A percentile compares a stretch with the other conserved stretches of the same genome.
Evolutionary conservation across 257 asterid genomes (phyloP).

Genomic region (Rubia yunnanensis): DNA sequence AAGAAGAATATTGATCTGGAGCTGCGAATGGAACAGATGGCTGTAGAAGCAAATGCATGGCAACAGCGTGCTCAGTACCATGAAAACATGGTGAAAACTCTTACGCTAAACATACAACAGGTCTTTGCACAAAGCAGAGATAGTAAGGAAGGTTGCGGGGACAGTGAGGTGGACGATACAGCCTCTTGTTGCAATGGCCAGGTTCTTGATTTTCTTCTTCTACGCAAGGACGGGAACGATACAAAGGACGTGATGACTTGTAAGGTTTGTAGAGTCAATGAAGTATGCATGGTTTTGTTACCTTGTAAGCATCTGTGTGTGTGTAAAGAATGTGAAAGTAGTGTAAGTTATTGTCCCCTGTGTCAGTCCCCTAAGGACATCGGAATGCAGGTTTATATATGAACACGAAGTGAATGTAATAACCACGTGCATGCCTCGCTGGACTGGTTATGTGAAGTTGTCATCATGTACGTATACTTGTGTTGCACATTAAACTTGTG

Average conservation of each 20-base stretch:
- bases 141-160: conserved; percentile 97
- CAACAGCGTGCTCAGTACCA: conserved; percentile 78
- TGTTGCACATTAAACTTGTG: conserved; percentile 5
- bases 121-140: conserved; percentile 69
- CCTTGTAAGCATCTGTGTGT: conserved; percentile 96
- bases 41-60: conserved; percentile 79
- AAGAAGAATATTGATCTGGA: conserved; percentile 78
- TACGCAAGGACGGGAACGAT: conserved; percentile 36
- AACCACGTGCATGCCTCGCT: conserved; percentile 14
- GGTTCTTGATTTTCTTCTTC: conserved; percentile 35
- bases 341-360: conserved; percentile 68
- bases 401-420: conserved; percentile 25
- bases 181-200: conserved; percentile 79
- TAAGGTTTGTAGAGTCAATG: conserved; percentile 72
- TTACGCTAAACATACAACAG: conserved; percentile 63
- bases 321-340: conserved; percentile 87
- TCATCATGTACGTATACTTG: conserved; percentile 2
- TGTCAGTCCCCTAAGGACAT: conserved; percentile 66
- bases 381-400: conserved; percentile 88
- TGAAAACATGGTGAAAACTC: conserved; percentile 68
- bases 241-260: conserved; percentile 62
- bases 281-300: conserved; percentile 75
- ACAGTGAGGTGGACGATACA: conserved; percentile 82
- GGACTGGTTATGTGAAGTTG: conserved; percentile 15
- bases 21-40: conserved; percentile 52